Evolutionary conservation across 2,329 filamentous ascomycete genomes (phyloP).

Genomic region (Cercospora zeina): DNA sequence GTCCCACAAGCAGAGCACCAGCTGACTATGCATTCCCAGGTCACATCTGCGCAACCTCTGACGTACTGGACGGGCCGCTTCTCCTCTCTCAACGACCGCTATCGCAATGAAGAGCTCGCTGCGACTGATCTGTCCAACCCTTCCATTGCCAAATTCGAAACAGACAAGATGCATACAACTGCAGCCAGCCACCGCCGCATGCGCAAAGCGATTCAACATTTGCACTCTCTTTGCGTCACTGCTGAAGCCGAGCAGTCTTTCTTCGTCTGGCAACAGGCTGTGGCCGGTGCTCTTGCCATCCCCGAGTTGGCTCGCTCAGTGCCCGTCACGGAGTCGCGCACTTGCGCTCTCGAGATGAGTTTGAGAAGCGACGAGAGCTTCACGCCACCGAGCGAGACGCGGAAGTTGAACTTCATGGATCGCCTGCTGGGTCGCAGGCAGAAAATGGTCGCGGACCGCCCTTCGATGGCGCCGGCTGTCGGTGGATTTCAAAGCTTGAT

Average conservation of each 20-base stretch:
- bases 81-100: slow-evolving; percentile 57
- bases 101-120: slow-evolving; percentile 48
- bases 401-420: slow-evolving; percentile 41
- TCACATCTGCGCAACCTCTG: slow-evolving; percentile 41
- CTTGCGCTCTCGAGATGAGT: slow-evolving; percentile 29
- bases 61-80: slow-evolving; percentile 66
- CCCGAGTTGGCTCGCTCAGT: slow-evolving; percentile 33
- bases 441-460: slow-evolving; percentile 19
- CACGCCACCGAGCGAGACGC: slow-evolving; percentile 23
- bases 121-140: slow-evolving; percentile 38
- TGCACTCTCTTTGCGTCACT: slow-evolving; percentile 35
- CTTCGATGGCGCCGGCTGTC: not conserved
- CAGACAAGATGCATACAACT: slow-evolving; percentile 37
- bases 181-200: slow-evolving; percentile 35
- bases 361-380: slow-evolving; percentile 18
- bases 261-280: slow-evolving; percentile 36
- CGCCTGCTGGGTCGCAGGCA: slow-evolving; percentile 38
- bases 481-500: not conserved
- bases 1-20: not conserved
- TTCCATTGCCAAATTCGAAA: slow-evolving; percentile 24
- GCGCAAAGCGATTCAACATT: slow-evolving; percentile 35
- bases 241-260: slow-evolving; percentile 36
- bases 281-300: slow-evolving; percentile 27
- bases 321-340: slow-evolving; percentile 12
- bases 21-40: slow-evolving; percentile 16